Percentiles rank a stretch among this genome's conserved stretches.
Evolutionary conservation across 345 rosid species (phyloP).

Genomic region (Pugionium cornutum): DNA sequence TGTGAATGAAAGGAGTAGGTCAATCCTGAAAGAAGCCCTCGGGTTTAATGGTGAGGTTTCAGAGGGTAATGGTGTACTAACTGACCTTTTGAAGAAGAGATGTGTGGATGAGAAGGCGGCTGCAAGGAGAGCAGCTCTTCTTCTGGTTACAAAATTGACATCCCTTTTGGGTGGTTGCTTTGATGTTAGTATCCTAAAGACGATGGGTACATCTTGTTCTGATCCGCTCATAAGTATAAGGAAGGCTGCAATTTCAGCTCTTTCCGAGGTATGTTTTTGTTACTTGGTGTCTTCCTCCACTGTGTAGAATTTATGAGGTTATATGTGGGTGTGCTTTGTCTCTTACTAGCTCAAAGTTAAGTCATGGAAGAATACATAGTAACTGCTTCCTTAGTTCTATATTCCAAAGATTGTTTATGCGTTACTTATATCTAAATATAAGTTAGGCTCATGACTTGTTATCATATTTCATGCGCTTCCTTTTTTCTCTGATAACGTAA

Average conservation of each 20-base stretch:
- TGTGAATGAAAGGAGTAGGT: conserved; percentile 47
- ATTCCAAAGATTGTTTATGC: conserved; percentile 1
- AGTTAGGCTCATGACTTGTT: neutral
- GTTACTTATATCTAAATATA: conserved; percentile 8
- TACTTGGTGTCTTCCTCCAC: conserved; percentile 12
- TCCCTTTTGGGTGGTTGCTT: conserved; percentile 63
- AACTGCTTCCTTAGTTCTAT: conserved; percentile 15
- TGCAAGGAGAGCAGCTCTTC: conserved; percentile 77
- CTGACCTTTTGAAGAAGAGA: conserved; percentile 63
- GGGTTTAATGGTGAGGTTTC: conserved; percentile 46
- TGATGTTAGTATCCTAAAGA: conserved; percentile 68
- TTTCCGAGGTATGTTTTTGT: conserved; percentile 72
- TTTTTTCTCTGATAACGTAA: conserved; percentile 11
- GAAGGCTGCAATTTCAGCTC: conserved; percentile 81
- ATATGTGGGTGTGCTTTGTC: conserved; percentile 8
- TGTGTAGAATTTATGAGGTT: neutral
- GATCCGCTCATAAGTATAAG: conserved; percentile 94
- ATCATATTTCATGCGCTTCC: conserved; percentile 1
- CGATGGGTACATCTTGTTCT: conserved; percentile 83
- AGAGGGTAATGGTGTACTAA: conserved; percentile 40
- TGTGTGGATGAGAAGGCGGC: conserved; percentile 90
- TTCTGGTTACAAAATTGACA: conserved; percentile 67
- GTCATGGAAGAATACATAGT: neutral
- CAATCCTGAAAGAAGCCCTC: conserved; percentile 55
- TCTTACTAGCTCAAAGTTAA: conserved; percentile 11